Evolutionary conservation across 257 asterid species (phyloP).

Genomic region (Mitragyna speciosa): DNA sequence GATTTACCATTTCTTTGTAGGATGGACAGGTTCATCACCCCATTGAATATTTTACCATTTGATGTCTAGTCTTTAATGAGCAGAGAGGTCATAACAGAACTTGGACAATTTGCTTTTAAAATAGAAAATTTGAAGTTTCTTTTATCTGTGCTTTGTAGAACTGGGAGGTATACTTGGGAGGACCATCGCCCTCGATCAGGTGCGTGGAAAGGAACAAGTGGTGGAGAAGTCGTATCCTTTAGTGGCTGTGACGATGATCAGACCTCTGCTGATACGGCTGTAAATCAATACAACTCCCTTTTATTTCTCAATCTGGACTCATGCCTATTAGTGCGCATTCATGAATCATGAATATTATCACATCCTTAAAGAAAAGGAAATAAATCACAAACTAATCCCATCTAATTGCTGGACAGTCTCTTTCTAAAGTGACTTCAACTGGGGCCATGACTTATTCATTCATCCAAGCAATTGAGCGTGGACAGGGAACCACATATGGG

Average conservation of each 20-base stretch:
- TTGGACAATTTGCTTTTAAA: not conserved
- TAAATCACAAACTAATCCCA: not conserved
- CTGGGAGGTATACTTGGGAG: constrained; percentile 80
- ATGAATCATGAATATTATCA: too few relatives aligned
- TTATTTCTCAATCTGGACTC: not conserved
- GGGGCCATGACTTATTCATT: constrained; percentile 97
- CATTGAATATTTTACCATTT: not conserved
- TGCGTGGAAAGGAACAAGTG: constrained; percentile 90
- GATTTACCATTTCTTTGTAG: constrained; percentile 83
- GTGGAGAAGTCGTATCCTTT: constrained; percentile 94
- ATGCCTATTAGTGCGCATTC: not conserved
- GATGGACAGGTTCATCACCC: constrained; percentile 76
- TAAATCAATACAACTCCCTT: constrained; percentile 26
- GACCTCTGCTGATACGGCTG: constrained; percentile 84
- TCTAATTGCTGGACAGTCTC: constrained; percentile 47
- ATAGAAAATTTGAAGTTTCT: not conserved
- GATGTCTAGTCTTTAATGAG: not conserved
- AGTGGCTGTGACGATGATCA: constrained; percentile 97
- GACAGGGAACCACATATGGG: constrained; percentile 79
- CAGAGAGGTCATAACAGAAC: not conserved
- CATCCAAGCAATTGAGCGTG: constrained; percentile 86
- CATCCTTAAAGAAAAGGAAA: not conserved
- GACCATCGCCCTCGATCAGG: constrained; percentile 96
- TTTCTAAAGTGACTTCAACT: constrained; percentile 83
- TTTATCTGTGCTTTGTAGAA: constrained; percentile 37